A percentile compares a stretch with the other conserved stretches of the same genome.
phyloP scores from a whole-genome alignment of 495 filamentous ascomycete species.

The Podospora fimiseda region DNA sequence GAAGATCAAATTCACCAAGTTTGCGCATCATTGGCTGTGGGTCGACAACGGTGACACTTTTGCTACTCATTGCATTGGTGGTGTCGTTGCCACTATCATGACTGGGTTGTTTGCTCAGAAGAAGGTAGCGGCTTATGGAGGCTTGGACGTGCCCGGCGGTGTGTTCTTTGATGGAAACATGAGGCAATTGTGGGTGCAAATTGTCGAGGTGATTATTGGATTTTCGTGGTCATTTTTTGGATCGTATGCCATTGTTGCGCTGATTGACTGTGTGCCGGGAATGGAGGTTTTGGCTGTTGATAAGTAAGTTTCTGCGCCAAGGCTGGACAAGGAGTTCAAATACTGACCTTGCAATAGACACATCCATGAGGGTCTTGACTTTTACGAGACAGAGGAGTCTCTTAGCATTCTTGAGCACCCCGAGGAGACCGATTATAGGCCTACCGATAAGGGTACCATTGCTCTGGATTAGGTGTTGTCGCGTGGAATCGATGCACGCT shows the following conservation, averaged over 20 bases:
- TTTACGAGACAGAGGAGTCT: conserved; percentile 24
- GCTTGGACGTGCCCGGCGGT: conserved; percentile 20
- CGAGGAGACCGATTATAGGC: conserved; percentile 19
- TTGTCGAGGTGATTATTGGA: conserved; percentile 22
- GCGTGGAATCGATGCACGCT: too few species aligned
- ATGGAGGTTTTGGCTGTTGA: conserved; percentile 25
- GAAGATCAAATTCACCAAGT: conserved; percentile 74
- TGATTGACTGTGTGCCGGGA: conserved; percentile 25
- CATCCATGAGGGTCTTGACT: conserved; percentile 22
- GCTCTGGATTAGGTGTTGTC: conserved; percentile 13
- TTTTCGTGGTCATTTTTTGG: conserved; percentile 24
- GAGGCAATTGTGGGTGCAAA: conserved; percentile 21
- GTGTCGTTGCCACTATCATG: conserved; percentile 66
- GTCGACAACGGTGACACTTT: conserved; percentile 80
- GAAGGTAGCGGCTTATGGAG: conserved; percentile 23
- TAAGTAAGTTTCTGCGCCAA: conserved; percentile 13
- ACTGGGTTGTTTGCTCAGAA: conserved; percentile 67
- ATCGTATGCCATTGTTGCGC: conserved; percentile 21
- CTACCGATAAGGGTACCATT: conserved; percentile 19
- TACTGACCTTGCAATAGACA: conserved; percentile 16
- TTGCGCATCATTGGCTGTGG: conserved; percentile 27
- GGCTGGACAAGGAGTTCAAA: not conserved
- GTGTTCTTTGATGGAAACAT: conserved; percentile 23
- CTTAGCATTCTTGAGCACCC: conserved; percentile 18
- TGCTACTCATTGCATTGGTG: conserved; percentile 70